Percentiles rank a stretch among this genome's conserved stretches.
Evolutionary conservation across 495 filamentous ascomycete species (phyloP).

Genomic region (Aspergillus olivimuriae): DNA sequence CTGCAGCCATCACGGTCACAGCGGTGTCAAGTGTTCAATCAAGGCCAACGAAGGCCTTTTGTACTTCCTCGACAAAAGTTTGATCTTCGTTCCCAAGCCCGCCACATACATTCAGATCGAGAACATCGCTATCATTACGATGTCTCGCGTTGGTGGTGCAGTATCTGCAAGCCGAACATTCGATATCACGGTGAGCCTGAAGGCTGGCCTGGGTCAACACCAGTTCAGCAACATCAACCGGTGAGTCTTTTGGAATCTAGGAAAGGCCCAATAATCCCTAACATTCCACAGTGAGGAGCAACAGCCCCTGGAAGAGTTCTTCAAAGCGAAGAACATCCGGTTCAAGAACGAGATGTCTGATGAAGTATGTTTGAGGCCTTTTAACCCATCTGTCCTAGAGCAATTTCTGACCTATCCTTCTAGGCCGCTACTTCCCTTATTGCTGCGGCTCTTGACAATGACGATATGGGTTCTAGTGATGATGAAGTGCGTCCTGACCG

Average conservation of each 20-base stretch:
- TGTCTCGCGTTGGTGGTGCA: conserved; percentile 92
- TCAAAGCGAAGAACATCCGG: conserved; percentile 86
- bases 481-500: conserved; percentile 75
- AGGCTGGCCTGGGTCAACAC: conserved; percentile 68
- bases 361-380: conserved; percentile 39
- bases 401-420: conserved; percentile 7
- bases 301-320: conserved; percentile 90
- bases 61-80: conserved; percentile 95
- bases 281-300: conserved; percentile 67
- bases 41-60: conserved; percentile 97
- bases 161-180: conserved; percentile 93
- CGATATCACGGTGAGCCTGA: conserved; percentile 88
- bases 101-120: conserved; percentile 95
- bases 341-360: conserved; percentile 93
- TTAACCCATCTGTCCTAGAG: not conserved
- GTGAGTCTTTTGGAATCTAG: conserved; percentile 28
- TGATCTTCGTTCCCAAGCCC: conserved; percentile 98
- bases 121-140: conserved; percentile 78
- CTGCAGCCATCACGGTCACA: conserved; percentile 77
- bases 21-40: conserved; percentile 97
- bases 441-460: conserved; percentile 71
- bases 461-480: conserved; percentile 73
- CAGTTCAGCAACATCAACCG: conserved; percentile 99
- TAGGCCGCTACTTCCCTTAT: conserved; percentile 55
- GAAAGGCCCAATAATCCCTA: conserved; percentile 10